Percentiles rank a stretch among this genome's conserved stretches.
Evolutionary conservation across 2,329 filamentous ascomycete genomes (phyloP).

Genomic region (Aspergillus eucalypticola): DNA sequence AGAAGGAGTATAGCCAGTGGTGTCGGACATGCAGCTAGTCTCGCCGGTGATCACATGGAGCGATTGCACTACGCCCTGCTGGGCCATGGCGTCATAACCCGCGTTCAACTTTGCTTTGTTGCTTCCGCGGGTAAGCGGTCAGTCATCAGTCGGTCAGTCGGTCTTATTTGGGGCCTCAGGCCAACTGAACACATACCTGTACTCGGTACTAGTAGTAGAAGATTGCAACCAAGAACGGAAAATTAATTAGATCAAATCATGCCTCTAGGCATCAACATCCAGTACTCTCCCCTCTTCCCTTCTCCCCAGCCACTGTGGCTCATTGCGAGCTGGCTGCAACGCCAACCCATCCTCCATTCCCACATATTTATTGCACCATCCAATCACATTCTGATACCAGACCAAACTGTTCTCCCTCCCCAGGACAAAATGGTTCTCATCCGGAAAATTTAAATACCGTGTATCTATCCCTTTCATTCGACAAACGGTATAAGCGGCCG

Average conservation of each 20-base stretch:
- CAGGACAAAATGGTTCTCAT: conserved; percentile 5
- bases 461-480: conserved; percentile 4
- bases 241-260: too few species aligned
- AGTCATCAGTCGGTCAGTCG: too few species aligned
- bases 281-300: background rate
- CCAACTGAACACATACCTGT: too few species aligned
- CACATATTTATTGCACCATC: conserved; percentile 2
- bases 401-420: conserved; percentile 4
- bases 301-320: background rate
- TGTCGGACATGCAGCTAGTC: conserved; percentile 10
- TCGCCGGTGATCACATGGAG: conserved; percentile 12
- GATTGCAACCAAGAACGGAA: too few species aligned
- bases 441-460: conserved; percentile 1
- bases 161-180: too few species aligned
- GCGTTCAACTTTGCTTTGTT: too few species aligned
- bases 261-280: background rate
- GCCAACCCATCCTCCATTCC: background rate
- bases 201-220: too few species aligned
- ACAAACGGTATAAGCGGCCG: conserved; percentile 3
- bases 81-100: too few species aligned
- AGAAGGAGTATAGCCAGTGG: conserved; percentile 3
- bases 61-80: too few species aligned
- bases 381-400: background rate
- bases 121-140: too few species aligned
- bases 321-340: conserved; percentile 1